Evolutionary conservation across 176 grass and related monocot species (phyloP), one percentile per base, ranked within the genome.

Genomic region (Phoenix dactylifera): DNA sequence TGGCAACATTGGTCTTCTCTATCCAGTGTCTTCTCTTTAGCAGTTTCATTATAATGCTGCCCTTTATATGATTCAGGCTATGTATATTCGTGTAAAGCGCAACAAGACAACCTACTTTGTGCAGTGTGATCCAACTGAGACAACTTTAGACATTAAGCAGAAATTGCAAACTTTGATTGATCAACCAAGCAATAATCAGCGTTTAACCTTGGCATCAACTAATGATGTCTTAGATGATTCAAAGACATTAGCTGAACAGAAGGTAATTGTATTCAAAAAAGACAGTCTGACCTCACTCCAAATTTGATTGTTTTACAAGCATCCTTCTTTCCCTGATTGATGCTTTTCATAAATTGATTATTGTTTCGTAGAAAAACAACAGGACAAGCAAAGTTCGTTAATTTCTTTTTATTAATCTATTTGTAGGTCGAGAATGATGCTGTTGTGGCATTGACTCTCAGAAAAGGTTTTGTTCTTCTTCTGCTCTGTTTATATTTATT

Each of bases 81-180:
- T 95, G 85, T 89, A 89, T 64, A 86, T 95, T 63, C 70, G 89
- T 77, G 85, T 85, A 52, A 95, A 95, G 85, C 76, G 85, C 58
- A 74, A 74, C 72, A 95, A 85, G 72, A 79, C 57, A 16, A 89
- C 89, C 48, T 95, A 89, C 69, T 95, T 78, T 75, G 63, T 95
- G 58, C 82, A 86, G 32, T 86, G 89, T 53, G 82, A 89, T 60
- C 82, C 79, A 58, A 83, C 85, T 39, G 85, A 95, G 50, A 89
- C 76, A 2, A 7, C 66, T 75, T 53, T 89, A 26, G 76, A 73
- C 55, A 86, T 95, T 64, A 89, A 95, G 66, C 79, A 86, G 68
- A 89, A 89, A 72, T 39, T 95, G 54, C 85, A 86, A 54, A 60
- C 62, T 4, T 53, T 89, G 24, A 66, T 85, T 55, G 76, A 86